These are phyloP conservation scores for Halophytophthora polymorphica DNA, from an alignment of 352 stramenopile species.

Conservation along the genomic window DNA sequence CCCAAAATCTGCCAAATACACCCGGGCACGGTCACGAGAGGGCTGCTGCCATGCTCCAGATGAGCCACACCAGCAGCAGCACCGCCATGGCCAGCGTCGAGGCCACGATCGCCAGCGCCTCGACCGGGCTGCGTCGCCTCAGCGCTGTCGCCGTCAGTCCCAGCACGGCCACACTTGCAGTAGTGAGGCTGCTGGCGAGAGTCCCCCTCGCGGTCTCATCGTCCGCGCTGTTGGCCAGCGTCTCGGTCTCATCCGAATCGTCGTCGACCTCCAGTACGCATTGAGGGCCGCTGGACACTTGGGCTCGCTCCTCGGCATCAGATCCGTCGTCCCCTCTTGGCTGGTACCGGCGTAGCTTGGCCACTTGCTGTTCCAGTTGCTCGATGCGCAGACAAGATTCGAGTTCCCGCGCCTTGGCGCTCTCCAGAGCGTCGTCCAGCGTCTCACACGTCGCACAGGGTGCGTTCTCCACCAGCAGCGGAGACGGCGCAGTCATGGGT, in stretches of 20 bases:
- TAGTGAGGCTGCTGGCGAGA: conserved; percentile 14
- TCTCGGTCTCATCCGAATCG: conserved; percentile 20
- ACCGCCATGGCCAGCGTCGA: conserved; percentile 16
- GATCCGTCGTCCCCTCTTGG: conserved; percentile 4
- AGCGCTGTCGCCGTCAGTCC: conserved; percentile 20
- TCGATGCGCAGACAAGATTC: conserved; percentile 33
- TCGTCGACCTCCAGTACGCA: conserved; percentile 21
- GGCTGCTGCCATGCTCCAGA: conserved; percentile 28
- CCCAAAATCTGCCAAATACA: conserved; percentile 7
- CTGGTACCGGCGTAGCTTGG: conserved; percentile 7
- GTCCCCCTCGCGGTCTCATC: conserved; percentile 4
- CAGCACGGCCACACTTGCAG: conserved; percentile 26
- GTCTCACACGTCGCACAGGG: conserved; percentile 26
- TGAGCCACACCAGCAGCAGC: conserved; percentile 25
- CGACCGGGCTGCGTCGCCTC: conserved; percentile 24
- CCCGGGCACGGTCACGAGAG: conserved; percentile 8
- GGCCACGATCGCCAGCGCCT: conserved; percentile 24
- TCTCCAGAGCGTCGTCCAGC: conserved; percentile 30
- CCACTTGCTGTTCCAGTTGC: conserved; percentile 28
- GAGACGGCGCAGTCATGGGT: conserved; percentile 6
- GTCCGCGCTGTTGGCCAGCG: conserved; percentile 12
- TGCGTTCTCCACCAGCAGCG: conserved; percentile 18
- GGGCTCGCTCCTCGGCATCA: conserved; percentile 3
- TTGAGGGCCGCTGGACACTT: conserved; percentile 2
- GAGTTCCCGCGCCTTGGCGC: conserved; percentile 21